phyloP scores from a whole-genome alignment of 192 early-diverging fungal species.

The Umbelopsis sp. region DNA sequence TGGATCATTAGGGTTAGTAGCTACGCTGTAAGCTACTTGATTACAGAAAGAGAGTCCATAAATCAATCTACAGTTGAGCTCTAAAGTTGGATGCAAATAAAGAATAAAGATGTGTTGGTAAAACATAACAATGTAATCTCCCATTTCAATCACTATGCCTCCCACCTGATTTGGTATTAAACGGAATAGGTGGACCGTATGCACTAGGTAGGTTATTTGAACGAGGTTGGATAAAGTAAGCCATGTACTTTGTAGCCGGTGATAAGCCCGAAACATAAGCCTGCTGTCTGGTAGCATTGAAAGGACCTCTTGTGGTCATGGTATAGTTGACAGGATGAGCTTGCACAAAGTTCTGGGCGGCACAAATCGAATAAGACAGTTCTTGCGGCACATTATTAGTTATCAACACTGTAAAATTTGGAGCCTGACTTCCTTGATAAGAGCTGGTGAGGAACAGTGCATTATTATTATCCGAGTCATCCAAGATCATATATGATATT shows the following conservation, averaged over 20 bases:
- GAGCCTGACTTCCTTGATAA: slow-evolving; percentile 16
- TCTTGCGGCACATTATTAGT: slow-evolving; percentile 27
- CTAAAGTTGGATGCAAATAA: slow-evolving; percentile 16
- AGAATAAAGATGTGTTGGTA: slow-evolving; percentile 23
- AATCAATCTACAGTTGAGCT: slow-evolving; percentile 49
- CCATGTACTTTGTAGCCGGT: slow-evolving; percentile 41
- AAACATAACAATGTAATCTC: slow-evolving; percentile 22
- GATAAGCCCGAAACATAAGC: slow-evolving; percentile 38
- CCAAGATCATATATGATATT: slow-evolving; percentile 19
- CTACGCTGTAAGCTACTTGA: slow-evolving; percentile 59
- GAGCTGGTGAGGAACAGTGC: slow-evolving; percentile 35
- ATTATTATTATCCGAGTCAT: slow-evolving; percentile 36
- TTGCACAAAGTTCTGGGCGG: slow-evolving; percentile 30
- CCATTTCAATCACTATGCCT: slow-evolving; percentile 14
- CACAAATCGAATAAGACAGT: slow-evolving; percentile 50
- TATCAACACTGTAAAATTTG: slow-evolving; percentile 27
- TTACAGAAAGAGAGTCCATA: slow-evolving; percentile 52
- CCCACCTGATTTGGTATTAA: slow-evolving; percentile 39
- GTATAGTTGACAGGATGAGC: slow-evolving; percentile 33
- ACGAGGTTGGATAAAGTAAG: slow-evolving; percentile 41
- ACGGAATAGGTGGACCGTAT: slow-evolving; percentile 27
- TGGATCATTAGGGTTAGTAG: slow-evolving; percentile 14
- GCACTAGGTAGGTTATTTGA: slow-evolving; percentile 25
- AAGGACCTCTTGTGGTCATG: slow-evolving; percentile 37
- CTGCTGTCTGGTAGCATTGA: slow-evolving; percentile 36